Percentiles rank a stretch among this genome's conserved stretches.
These are phyloP conservation scores for Posidonia australis DNA, from an alignment of 106 monocot species.

Conservation along the genomic window DNA sequence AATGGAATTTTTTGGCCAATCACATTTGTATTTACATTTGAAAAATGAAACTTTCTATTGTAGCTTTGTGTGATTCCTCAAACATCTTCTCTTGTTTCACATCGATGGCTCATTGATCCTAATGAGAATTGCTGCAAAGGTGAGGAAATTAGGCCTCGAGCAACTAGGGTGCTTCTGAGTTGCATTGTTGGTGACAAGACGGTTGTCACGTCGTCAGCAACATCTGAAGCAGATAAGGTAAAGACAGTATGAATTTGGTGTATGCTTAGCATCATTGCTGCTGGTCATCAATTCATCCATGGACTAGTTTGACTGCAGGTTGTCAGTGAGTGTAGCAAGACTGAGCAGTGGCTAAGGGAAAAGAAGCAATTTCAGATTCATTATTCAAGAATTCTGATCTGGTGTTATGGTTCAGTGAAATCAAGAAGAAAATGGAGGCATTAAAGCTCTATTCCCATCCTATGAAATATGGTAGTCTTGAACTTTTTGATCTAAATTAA, in stretches of 20 bases:
- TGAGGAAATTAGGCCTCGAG: slow-evolving; percentile 69
- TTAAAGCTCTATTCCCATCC: too few relatives aligned
- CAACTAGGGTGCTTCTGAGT: slow-evolving; percentile 50
- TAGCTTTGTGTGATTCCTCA: too few relatives aligned
- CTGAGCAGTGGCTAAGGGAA: slow-evolving; percentile 77
- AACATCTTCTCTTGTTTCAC: background rate
- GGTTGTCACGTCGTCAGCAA: too few relatives aligned
- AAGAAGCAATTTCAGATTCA: slow-evolving; percentile 56
- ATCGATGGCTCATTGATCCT: slow-evolving; percentile 63
- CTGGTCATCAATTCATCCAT: background rate
- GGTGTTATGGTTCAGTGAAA: too few relatives aligned
- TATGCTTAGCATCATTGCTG: background rate
- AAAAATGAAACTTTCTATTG: too few relatives aligned
- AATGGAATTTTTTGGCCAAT: too few relatives aligned
- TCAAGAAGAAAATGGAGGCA: too few relatives aligned
- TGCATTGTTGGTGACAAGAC: slow-evolving; percentile 52
- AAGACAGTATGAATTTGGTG: background rate
- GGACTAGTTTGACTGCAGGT: slow-evolving; percentile 40
- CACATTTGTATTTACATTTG: too few relatives aligned
- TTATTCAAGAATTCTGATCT: slow-evolving; percentile 50
- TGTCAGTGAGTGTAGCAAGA: slow-evolving; percentile 48
- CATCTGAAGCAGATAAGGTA: slow-evolving; percentile 61
- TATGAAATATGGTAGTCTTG: too few relatives aligned
- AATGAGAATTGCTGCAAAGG: slow-evolving; percentile 63
- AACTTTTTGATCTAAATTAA: too few relatives aligned